Conservation (phyloP, 306 rosid species). For the Rubus parviflorus region DNA sequence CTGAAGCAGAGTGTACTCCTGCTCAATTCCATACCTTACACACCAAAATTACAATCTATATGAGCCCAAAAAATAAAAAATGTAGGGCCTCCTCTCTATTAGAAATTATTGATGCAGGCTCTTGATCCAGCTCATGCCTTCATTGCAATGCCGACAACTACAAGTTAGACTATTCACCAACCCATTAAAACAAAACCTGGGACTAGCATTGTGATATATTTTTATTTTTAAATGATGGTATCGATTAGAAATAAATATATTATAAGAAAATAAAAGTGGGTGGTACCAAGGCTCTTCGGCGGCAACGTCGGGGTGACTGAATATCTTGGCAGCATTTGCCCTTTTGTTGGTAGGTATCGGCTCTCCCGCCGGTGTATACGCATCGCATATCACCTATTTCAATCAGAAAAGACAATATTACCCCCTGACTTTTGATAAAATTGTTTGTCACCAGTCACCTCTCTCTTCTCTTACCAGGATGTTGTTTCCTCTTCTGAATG, state of each 20-base stretch:
- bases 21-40: slow-evolving; percentile 60
- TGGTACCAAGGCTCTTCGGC: slow-evolving; percentile 64
- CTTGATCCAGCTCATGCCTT: no score
- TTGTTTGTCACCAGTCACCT: background rate
- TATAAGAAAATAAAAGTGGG: background rate
- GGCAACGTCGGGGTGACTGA: slow-evolving; percentile 38
- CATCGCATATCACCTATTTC: slow-evolving; percentile 50
- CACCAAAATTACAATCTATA: background rate
- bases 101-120: no score
- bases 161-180: background rate
- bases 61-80: no score
- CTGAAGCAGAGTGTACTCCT: slow-evolving; percentile 60
- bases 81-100: no score
- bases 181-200: background rate
- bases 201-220: no score
- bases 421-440: background rate
- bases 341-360: slow-evolving; percentile 54
- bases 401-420: background rate
- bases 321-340: slow-evolving; percentile 49
- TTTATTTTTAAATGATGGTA: no score
- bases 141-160: no score
- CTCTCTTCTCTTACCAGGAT: slow-evolving; percentile 53
- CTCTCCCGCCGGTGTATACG: slow-evolving; percentile 49
- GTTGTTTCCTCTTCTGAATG: slow-evolving; percentile 53
- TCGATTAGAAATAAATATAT: no score